Conservation (phyloP, 441 rosid species). For the Adansonia grandidieri region DNA sequence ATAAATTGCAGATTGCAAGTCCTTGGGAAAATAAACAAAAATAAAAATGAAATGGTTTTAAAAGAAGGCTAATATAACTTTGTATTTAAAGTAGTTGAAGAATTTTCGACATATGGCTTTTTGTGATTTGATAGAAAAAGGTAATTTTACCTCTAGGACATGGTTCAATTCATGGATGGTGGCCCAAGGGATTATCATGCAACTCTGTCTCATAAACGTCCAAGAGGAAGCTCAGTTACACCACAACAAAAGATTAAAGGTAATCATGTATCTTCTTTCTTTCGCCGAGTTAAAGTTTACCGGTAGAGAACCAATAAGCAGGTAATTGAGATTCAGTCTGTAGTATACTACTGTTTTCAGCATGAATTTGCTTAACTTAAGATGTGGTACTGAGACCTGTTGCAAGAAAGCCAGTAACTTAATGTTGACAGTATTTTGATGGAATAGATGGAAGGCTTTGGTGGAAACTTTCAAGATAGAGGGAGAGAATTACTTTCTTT, state of each 20-base stretch:
- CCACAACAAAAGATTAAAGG: slow-evolving; percentile 68
- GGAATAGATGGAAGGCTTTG: neutral
- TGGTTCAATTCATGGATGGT: slow-evolving; percentile 86
- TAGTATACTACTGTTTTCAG: neutral
- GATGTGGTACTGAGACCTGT: neutral
- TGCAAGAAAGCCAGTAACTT: neutral
- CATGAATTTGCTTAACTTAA: neutral
- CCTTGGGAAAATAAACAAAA: slow-evolving; percentile 3
- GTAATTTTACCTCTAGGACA: slow-evolving; percentile 52
- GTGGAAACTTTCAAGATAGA: neutral
- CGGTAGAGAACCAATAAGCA: slow-evolving; percentile 6
- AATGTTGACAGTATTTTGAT: slow-evolving; percentile 7
- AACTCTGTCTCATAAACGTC: slow-evolving; percentile 80
- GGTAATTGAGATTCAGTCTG: neutral
- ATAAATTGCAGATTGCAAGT: neutral
- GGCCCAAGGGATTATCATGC: slow-evolving; percentile 84
- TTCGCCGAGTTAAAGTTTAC: slow-evolving; percentile 8
- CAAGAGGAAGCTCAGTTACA: slow-evolving; percentile 66
- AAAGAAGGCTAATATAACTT: neutral
- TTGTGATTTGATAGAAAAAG: slow-evolving; percentile 23
- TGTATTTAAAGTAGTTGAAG: neutral
- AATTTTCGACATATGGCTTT: neutral
- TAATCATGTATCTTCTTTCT: slow-evolving; percentile 27
- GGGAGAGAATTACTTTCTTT: neutral
- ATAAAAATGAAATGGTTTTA: slow-evolving; percentile 8